phyloP scores from a whole-genome alignment of 768 basidiomycete species.

The Chalciporus piperatus region DNA sequence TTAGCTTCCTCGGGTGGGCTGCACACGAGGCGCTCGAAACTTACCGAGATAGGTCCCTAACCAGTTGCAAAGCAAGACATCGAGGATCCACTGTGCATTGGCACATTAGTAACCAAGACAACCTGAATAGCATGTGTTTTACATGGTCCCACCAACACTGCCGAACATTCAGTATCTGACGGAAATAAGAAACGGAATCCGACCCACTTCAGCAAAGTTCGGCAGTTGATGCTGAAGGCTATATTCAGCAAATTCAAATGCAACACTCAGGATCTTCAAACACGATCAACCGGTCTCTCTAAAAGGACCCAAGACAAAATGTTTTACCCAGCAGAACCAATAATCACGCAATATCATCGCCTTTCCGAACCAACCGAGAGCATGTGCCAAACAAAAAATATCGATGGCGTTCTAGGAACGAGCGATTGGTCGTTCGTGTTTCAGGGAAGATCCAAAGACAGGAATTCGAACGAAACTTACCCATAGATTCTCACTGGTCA shows the following conservation, averaged over 20 bases:
- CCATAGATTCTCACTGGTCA: conserved; percentile 65
- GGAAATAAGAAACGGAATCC: conserved; percentile 17
- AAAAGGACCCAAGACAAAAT: neutral
- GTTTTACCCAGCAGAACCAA: conserved; percentile 87
- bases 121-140: conserved; percentile 27
- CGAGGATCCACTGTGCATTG: conserved; percentile 69
- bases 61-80: conserved; percentile 88
- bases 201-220: conserved; percentile 79
- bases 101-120: conserved; percentile 13
- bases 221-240: conserved; percentile 84
- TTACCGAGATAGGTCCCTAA: conserved; percentile 77
- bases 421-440: neutral
- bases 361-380: conserved; percentile 89
- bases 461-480: conserved; percentile 36
- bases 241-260: conserved; percentile 88
- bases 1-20: conserved; percentile 12
- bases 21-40: conserved; percentile 19
- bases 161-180: conserved; percentile 11
- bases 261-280: conserved; percentile 75
- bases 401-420: conserved; percentile 67
- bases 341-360: conserved; percentile 88
- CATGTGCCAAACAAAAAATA: conserved; percentile 83
- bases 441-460: neutral
- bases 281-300: conserved; percentile 8
- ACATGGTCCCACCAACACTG: conserved; percentile 96